These are phyloP conservation scores for Pyracantha coccinea DNA, from an alignment of 331 rosid species.

Conservation along the genomic window DNA sequence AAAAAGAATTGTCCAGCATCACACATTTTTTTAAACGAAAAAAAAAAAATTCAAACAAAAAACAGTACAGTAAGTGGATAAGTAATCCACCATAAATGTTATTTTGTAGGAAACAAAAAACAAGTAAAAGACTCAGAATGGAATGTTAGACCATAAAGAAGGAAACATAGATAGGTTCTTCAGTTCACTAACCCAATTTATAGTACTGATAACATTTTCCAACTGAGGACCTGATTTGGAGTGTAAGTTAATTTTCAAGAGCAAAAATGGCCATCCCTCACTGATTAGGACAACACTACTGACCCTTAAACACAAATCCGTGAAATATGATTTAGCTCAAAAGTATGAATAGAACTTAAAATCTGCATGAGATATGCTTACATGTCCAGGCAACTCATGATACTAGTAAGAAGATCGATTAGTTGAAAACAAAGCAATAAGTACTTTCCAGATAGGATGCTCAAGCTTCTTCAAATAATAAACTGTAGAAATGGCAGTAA, in stretches of 20 bases:
- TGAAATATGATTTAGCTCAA: not conserved
- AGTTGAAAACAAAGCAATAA: not conserved
- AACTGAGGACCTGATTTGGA: not conserved
- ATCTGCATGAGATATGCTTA: not conserved
- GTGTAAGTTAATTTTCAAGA: not conserved
- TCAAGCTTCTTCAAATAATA: not conserved
- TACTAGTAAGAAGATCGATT: not conserved
- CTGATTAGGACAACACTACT: not conserved
- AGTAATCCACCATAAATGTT: too few relatives aligned
- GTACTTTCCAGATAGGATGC: not conserved
- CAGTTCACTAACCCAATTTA: not conserved
- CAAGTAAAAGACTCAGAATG: not conserved
- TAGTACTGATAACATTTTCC: not conserved
- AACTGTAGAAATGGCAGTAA: not conserved
- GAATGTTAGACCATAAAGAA: not conserved
- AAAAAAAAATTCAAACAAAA: too few relatives aligned
- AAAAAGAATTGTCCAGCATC: not conserved
- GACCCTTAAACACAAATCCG: not conserved
- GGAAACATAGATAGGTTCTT: not conserved
- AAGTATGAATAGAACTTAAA: not conserved
- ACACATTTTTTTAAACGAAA: too few relatives aligned
- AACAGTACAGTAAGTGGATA: too few relatives aligned
- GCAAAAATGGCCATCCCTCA: not conserved
- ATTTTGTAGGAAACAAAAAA: not conserved
- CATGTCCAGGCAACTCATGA: not conserved